Evolutionary conservation across 2,329 filamentous ascomycete species (phyloP), one percentile per base, ranked within the genome.

Genomic region (Aureobasidium pullulans): DNA sequence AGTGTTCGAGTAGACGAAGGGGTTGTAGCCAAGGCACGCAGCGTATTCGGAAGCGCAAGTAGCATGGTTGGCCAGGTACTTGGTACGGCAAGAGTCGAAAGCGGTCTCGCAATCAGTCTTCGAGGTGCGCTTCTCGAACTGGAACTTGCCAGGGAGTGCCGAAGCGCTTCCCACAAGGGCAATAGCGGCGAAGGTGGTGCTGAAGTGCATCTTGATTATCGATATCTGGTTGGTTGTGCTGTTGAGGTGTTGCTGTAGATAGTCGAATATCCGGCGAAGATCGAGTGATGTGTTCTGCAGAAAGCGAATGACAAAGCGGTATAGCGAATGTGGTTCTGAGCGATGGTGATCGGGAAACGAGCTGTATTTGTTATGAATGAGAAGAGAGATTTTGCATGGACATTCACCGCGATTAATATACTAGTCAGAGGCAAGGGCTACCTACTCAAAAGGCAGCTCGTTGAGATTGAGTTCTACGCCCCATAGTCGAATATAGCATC

Each of bases 1-100:
- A 19, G 32, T 37, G 16, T 52, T 16, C 10, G 28, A 28, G 28
- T 52, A 7, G n/a, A 37, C 36, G 60, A 43, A 59, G n/a, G 57
- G 61, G 59, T 63, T 60, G 60, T 60, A 57, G 36, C 62, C 62
- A 28, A 63, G 57, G 57, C 62, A 63, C 15, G 29, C n/a, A 42
- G 60, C 60, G 34, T 61, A 61, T 13, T 57, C 32, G 19, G 60
- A 42, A 16, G 52, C 60, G 60, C 62, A 63, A 15, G 29, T 28
- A 23, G 62, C 40, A 40, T 47, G 34, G 48, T 60, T 61, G 48
- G 61, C 57, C 15, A 32, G 9, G 13, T 34, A 46, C 15, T 48
- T 48, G 37, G 28, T 43, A 19, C 37, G 28, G 32, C 57, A 59
- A 46, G 57, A 37, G 28, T 44, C 36, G 47, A 39, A 43, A 11